Evolutionary conservation across 306 rosid genomes (phyloP).

Genomic region (Trifolium repens): DNA sequence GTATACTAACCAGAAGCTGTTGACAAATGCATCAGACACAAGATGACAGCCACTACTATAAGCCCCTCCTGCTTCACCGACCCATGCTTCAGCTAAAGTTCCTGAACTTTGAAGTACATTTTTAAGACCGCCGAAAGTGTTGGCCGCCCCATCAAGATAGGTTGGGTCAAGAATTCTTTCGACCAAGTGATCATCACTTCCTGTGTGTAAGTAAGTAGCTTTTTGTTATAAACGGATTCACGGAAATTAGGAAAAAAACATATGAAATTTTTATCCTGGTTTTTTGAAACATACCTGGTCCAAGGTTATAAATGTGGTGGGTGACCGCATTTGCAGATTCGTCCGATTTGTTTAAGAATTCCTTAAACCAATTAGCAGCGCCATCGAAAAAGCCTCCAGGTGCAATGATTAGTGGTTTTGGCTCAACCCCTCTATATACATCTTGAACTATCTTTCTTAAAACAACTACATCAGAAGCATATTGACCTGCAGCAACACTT

Average conservation of each 20-base stretch:
- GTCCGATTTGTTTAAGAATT: constrained; percentile 56
- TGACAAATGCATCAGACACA: constrained; percentile 81
- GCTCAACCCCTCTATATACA: constrained; percentile 48
- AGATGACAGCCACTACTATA: constrained; percentile 86
- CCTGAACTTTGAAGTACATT: constrained; percentile 55
- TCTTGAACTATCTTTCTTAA: constrained; percentile 58
- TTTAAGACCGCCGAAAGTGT: constrained; percentile 64
- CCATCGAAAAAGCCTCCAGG: constrained; percentile 93
- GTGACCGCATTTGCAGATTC: constrained; percentile 56
- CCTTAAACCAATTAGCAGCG: constrained; percentile 63
- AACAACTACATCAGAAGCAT: constrained; percentile 63
- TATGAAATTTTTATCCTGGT: constrained; percentile 12
- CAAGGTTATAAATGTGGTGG: constrained; percentile 93
- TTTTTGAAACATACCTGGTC: constrained; percentile 63
- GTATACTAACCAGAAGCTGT: constrained; percentile 77
- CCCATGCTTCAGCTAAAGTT: constrained; percentile 75
- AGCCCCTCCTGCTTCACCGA: constrained; percentile 98
- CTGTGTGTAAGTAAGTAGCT: constrained; percentile 47
- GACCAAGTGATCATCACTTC: constrained; percentile 68
- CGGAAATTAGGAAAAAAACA: constrained; percentile 4
- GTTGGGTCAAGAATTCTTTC: constrained; percentile 74
- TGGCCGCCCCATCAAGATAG: constrained; percentile 62
- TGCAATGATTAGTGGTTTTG: constrained; percentile 76
- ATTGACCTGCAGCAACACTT: constrained; percentile 68
- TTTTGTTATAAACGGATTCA: constrained; percentile 23